Conservation (phyloP, 306 rosid species). For the Urtica urens region DNA sequence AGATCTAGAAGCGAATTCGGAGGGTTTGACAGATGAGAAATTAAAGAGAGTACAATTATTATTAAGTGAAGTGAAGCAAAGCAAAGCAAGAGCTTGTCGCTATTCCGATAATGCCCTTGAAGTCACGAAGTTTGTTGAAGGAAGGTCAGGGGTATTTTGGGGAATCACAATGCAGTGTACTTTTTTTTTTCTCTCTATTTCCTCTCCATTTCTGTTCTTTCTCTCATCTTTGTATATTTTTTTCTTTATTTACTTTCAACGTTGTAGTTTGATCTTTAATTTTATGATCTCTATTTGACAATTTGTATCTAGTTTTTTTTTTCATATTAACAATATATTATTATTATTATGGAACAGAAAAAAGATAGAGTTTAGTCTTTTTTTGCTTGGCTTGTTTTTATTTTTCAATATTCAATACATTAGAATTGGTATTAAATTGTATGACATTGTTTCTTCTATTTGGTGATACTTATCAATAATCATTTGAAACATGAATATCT, state of each 20-base stretch:
- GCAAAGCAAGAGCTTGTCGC: too few relatives aligned
- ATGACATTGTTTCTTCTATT: too few relatives aligned
- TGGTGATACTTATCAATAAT: too few relatives aligned
- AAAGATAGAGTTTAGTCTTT: background rate
- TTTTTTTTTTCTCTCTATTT: background rate
- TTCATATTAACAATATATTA: background rate
- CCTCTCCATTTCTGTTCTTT: background rate
- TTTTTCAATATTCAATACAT: background rate
- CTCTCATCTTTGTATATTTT: background rate
- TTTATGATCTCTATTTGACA: slow-evolving; percentile 12
- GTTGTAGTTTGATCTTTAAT: slow-evolving; percentile 17
- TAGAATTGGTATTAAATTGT: too few relatives aligned
- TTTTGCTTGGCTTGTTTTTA: background rate
- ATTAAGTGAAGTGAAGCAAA: too few relatives aligned
- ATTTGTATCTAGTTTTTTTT: slow-evolving; percentile 7
- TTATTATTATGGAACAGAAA: background rate
- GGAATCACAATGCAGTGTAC: slow-evolving; percentile 13
- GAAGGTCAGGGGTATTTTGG: too few relatives aligned
- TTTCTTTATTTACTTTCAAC: background rate
- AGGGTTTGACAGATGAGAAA: slow-evolving; percentile 13
- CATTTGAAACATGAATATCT: too few relatives aligned
- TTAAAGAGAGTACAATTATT: too few relatives aligned
- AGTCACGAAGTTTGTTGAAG: background rate
- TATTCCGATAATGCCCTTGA: slow-evolving; percentile 20
- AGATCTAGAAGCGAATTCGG: slow-evolving; percentile 44